phyloP scores from a whole-genome alignment of 306 rosid species.

The Neltuma alba region DNA sequence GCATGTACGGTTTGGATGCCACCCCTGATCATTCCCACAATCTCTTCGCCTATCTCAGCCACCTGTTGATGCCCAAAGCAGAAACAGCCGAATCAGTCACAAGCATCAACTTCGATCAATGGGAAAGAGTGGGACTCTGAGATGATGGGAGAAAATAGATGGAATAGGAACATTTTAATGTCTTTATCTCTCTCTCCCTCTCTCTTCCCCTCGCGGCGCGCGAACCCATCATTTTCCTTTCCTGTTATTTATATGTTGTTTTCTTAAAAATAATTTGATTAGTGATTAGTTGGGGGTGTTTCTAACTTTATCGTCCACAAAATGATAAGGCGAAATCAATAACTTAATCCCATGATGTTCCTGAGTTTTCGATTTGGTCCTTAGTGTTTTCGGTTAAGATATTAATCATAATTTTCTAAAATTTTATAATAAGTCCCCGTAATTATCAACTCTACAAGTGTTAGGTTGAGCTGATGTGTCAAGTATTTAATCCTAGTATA shows the following conservation, averaged over 20 bases:
- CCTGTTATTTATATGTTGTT: background rate
- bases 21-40: slow-evolving; percentile 89
- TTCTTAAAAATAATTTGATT: too few relatives aligned
- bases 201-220: background rate
- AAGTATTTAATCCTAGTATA: too few relatives aligned
- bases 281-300: background rate
- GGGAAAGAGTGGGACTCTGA: background rate
- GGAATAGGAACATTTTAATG: background rate
- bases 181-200: background rate
- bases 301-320: background rate
- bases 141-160: background rate
- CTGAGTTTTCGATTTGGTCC: too few relatives aligned
- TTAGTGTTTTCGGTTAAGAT: too few relatives aligned
- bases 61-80: slow-evolving; percentile 50
- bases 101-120: background rate
- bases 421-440: too few relatives aligned
- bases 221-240: slow-evolving; percentile 35
- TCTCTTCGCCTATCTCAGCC: slow-evolving; percentile 67
- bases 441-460: too few relatives aligned
- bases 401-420: too few relatives aligned
- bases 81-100: background rate
- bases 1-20: slow-evolving; percentile 95
- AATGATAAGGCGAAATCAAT: too few relatives aligned
- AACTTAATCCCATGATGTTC: too few relatives aligned
- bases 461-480: too few relatives aligned